These are phyloP conservation scores for Funneliformis mosseae DNA, from an alignment of 192 early-diverging fungal genomes.

Conservation along the genomic window DNA sequence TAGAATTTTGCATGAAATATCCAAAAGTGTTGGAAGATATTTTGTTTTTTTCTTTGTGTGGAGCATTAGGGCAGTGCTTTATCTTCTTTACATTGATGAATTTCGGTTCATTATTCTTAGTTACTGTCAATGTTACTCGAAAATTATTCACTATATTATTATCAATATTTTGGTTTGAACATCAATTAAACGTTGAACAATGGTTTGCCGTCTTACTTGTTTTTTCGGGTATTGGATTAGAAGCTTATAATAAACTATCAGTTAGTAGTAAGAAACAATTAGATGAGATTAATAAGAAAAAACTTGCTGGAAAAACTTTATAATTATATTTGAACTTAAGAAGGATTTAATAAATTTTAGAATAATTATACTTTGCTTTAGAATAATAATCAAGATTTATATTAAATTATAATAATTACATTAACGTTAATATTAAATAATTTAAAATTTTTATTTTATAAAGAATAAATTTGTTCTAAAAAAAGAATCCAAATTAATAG, in stretches of 20 bases:
- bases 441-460: too few relatives aligned
- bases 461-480: too few relatives aligned
- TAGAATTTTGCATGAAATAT: constrained; percentile 73
- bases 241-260: constrained; percentile 70
- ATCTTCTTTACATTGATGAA: constrained; percentile 92
- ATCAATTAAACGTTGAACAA: constrained; percentile 75
- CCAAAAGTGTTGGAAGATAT: constrained; percentile 85
- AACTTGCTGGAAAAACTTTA: neutral
- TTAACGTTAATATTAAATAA: too few relatives aligned
- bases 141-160: constrained; percentile 96
- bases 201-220: constrained; percentile 87
- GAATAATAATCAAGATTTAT: too few relatives aligned
- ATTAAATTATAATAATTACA: too few relatives aligned
- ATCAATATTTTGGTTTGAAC: constrained; percentile 87
- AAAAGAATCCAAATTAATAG: too few relatives aligned
- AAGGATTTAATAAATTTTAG: too few relatives aligned
- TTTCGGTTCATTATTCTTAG: constrained; percentile 87
- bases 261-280: constrained; percentile 43
- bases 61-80: constrained; percentile 97
- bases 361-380: too few relatives aligned
- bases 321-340: too few relatives aligned
- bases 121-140: constrained; percentile 94
- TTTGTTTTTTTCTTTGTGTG: constrained; percentile 86
- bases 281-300: neutral
- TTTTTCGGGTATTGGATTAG: constrained; percentile 82